Evolutionary conservation across 345 rosid genomes (phyloP).

Genomic region (Microcos paniculata): DNA sequence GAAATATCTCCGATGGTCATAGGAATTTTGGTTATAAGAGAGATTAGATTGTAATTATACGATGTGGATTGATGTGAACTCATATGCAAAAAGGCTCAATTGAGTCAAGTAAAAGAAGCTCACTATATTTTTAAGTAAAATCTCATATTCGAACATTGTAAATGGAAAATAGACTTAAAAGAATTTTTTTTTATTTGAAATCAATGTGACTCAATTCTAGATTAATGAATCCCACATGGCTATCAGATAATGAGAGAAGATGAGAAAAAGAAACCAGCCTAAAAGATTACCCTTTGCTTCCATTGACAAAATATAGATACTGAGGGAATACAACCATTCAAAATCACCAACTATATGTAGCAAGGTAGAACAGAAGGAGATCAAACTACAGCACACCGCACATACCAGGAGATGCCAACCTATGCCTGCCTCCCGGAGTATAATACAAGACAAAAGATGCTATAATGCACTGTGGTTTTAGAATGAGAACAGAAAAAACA

Average conservation of each 20-base stretch:
- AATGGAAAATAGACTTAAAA: no score
- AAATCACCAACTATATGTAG: background rate
- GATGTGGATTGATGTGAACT: constrained; percentile 16
- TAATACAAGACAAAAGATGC: constrained; percentile 7
- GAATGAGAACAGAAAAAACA: background rate
- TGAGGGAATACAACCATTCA: background rate
- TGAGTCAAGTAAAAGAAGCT: no score
- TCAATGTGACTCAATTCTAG: no score
- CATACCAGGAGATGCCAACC: background rate
- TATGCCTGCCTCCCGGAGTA: constrained; percentile 16
- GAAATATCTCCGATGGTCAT: background rate
- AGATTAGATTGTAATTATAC: background rate
- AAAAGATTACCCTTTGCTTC: background rate
- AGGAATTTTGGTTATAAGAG: background rate
- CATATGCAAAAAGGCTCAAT: constrained; percentile 21
- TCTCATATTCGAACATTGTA: no score
- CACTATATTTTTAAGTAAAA: no score
- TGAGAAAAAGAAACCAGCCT: background rate
- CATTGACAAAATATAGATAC: background rate
- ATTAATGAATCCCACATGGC: no score
- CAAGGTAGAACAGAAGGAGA: constrained; percentile 7
- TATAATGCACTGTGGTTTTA: background rate
- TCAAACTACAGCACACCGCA: constrained; percentile 11
- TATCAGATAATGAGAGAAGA: no score
- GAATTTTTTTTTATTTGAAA: no score